phyloP scores from a whole-genome alignment of 163 green algal species.

The Chlamydomonas reinhardtii region DNA sequence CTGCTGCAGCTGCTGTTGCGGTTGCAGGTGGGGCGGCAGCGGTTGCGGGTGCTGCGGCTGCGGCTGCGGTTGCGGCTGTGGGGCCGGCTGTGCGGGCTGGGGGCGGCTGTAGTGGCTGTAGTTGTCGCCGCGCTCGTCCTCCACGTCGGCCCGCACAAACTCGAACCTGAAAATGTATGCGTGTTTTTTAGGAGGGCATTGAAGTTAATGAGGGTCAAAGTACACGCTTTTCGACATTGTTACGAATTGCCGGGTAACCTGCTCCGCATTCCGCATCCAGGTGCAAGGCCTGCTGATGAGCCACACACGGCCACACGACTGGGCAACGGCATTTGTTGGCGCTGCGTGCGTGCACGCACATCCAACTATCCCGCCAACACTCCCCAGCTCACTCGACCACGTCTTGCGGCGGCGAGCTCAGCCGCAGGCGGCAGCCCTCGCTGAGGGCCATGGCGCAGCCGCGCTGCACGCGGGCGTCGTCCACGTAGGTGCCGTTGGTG shows the following conservation, averaged over 20 bases:
- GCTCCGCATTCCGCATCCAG: too few relatives aligned
- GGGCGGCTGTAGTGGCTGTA: slow-evolving; percentile 48
- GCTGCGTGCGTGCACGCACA: too few relatives aligned
- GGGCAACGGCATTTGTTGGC: too few relatives aligned
- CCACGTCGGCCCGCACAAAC: slow-evolving; percentile 21
- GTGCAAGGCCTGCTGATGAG: too few relatives aligned
- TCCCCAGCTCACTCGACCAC: slow-evolving; percentile 31
- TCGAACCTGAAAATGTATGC: too few relatives aligned
- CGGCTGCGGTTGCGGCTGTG: not conserved
- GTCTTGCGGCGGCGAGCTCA: slow-evolving; percentile 41
- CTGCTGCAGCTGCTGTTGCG: not conserved
- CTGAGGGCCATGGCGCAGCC: not conserved
- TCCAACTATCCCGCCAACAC: too few relatives aligned
- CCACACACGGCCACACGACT: too few relatives aligned
- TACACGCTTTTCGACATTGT: too few relatives aligned
- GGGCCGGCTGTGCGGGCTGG: not conserved
- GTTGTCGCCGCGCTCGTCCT: slow-evolving; percentile 40
- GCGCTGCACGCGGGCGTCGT: slow-evolving; percentile 28
- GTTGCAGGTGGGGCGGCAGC: not conserved
- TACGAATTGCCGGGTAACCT: too few relatives aligned
- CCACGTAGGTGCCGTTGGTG: slow-evolving; percentile 45
- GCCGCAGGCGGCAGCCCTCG: slow-evolving; percentile 24
- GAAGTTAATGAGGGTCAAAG: too few relatives aligned
- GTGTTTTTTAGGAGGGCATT: too few relatives aligned
- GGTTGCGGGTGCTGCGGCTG: not conserved